Base-by-base conservation (phyloP, 257 asterid species). In the Gentiana straminea region DNA sequence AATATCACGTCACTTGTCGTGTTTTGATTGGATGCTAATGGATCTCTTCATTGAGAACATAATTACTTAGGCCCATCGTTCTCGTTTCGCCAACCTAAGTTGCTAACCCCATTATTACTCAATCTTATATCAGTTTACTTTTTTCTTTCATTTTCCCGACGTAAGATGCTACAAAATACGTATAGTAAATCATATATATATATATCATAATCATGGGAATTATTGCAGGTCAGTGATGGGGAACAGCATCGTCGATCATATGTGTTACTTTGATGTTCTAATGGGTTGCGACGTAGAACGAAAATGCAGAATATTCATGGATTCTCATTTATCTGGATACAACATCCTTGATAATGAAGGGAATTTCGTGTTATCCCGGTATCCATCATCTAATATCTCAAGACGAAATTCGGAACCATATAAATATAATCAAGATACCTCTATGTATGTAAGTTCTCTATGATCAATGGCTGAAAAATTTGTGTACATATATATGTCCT, bases 171-270 rank as follows among this genome's bases (percentile, higher is more conserved):
- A 24, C 24, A 24, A 24, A 24, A 24, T 24, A 24, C 24, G 24
- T 24, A 24, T 24, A 24, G 24, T 24, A 24, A 24, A 24, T 24
- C 24, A 24, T 24, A 24, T 24, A 24, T 24, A 24, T 24, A 24
- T 24, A 24, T 24, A 24, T 24, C 24, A 24, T 24, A 24, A 24
- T 24, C 24, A 24, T 24, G 24, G 24, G 24, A 24, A 24, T 24
- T 55, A 64, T 62, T 68, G 68, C 84, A 92, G 99, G 78, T 88
- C 97, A 0, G 99, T 92, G 57, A 51, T 73, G 12, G 99, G 99
- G 64, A 82, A 80, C 79, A 92, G 99, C 58, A 86, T 92, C 47
- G 56, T 70, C 2, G 99, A 92, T 70, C 99, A 92, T 74, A 62
- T 92, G 77, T 9, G 59, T 5, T 92, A 92, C 64, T 92, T 57